Percentiles rank a stretch among this genome's conserved stretches.
These are phyloP conservation scores for Debaryomyces tyrocola DNA, from an alignment of 805 yeast genomes.

Conservation along the genomic window DNA sequence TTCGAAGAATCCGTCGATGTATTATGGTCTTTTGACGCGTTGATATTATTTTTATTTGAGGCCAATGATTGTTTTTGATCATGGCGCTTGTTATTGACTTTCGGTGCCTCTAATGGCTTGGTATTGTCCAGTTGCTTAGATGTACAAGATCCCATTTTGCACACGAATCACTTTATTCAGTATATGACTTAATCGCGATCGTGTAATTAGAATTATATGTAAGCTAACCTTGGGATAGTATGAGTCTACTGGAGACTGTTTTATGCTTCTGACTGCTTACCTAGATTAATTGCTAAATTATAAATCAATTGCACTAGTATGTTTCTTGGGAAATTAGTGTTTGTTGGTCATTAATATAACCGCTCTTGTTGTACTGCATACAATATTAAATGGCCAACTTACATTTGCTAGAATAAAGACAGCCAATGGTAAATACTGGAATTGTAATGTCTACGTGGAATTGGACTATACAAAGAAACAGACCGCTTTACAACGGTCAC, in stretches of 20 bases:
- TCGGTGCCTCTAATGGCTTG: slow-evolving; percentile 2
- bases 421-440: not conserved
- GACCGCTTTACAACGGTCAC: no score
- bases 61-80: slow-evolving; percentile 13
- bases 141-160: slow-evolving; percentile 22
- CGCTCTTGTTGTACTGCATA: not conserved
- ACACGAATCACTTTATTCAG: no score
- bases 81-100: slow-evolving; percentile 13
- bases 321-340: not conserved
- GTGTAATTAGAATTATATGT: no score
- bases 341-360: not conserved
- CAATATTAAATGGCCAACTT: not conserved
- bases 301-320: no score
- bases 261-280: no score
- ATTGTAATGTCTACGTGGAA: no score
- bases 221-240: no score
- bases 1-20: slow-evolving; percentile 5
- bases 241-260: no score
- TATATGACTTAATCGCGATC: no score
- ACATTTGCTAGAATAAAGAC: no score
- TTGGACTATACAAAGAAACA: no score
- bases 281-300: no score
- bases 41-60: slow-evolving; percentile 1
- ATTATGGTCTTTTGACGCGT: slow-evolving; percentile 2
- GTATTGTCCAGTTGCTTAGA: slow-evolving; percentile 16